These are phyloP conservation scores for Talaromyces sp. DNA, from an alignment of 2,329 filamentous ascomycete genomes.

Conservation along the genomic window DNA sequence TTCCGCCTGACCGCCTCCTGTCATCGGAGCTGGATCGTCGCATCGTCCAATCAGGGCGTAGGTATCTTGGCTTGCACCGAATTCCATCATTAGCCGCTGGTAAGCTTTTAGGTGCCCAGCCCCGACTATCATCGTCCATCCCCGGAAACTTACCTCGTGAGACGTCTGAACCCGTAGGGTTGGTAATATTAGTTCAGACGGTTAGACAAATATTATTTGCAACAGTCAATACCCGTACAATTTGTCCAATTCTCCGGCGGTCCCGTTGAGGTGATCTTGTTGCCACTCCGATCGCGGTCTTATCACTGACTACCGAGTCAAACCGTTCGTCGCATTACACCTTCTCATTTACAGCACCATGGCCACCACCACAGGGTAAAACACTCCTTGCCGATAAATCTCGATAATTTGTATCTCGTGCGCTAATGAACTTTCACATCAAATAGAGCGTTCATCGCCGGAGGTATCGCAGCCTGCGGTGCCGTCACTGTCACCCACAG, in stretches of 20 bases:
- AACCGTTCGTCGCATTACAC: not conserved
- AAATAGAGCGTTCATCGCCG: constrained; percentile 82
- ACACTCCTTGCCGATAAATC: too few species aligned
- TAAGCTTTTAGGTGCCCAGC: constrained; percentile 23
- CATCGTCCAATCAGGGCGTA: constrained; percentile 17
- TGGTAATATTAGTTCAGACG: not conserved
- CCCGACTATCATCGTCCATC: too few species aligned
- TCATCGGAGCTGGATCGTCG: constrained; percentile 12
- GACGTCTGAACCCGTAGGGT: not conserved
- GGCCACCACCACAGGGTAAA: constrained; percentile 59
- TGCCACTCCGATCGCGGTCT: constrained; percentile 3
- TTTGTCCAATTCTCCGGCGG: not conserved
- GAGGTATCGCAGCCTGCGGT: constrained; percentile 94
- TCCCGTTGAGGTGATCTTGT: not conserved
- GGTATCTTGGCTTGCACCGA: constrained; percentile 7
- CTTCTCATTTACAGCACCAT: constrained; percentile 26
- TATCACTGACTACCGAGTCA: constrained; percentile 1
- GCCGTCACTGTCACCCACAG: constrained; percentile 97
- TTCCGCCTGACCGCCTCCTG: constrained; percentile 21
- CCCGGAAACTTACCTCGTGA: not conserved
- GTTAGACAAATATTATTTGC: too few species aligned
- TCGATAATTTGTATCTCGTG: too few species aligned
- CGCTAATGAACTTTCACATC: constrained; percentile 12
- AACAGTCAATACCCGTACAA: too few species aligned
- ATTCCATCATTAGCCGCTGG: constrained; percentile 17